phyloP scores from a whole-genome alignment of 352 stramenopile species.

The Phytophthora cactorum region DNA sequence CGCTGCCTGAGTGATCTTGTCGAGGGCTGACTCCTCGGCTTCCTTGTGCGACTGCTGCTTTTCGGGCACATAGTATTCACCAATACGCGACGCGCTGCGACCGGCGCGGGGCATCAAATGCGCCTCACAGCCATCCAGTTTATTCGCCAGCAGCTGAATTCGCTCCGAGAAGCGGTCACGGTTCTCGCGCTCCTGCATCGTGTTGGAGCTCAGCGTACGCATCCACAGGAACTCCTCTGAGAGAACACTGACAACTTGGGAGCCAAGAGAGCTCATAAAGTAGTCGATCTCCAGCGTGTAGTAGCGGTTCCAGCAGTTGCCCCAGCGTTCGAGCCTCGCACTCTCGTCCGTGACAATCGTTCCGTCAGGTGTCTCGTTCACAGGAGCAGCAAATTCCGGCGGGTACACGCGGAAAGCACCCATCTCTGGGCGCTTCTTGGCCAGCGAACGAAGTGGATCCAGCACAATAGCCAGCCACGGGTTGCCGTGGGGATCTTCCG shows the following conservation, averaged over 20 bases:
- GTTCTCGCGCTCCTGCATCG: conserved; percentile 91
- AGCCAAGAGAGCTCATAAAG: conserved; percentile 95
- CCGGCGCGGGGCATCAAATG: conserved; percentile 59
- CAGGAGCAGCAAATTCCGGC: conserved; percentile 93
- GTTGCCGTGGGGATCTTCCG: conserved; percentile 95
- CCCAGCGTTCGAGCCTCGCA: conserved; percentile 95
- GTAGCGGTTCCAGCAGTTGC: conserved; percentile 94
- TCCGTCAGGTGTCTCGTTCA: conserved; percentile 96
- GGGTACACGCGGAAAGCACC: conserved; percentile 98
- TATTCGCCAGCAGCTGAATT: conserved; percentile 87
- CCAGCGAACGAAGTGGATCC: conserved; percentile 95
- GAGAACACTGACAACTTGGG: conserved; percentile 93
- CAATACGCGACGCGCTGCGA: conserved; percentile 69
- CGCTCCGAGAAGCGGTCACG: conserved; percentile 91
- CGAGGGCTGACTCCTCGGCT: conserved; percentile 77
- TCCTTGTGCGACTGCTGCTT: conserved; percentile 74
- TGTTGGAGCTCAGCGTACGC: conserved; percentile 90
- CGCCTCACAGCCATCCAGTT: conserved; percentile 80
- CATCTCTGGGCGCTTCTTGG: conserved; percentile 94
- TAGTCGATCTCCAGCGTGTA: conserved; percentile 92
- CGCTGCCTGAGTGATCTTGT: conserved; percentile 87
- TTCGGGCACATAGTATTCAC: conserved; percentile 88
- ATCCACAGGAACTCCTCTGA: conserved; percentile 95
- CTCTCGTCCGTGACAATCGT: conserved; percentile 94
- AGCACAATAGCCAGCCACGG: conserved; percentile 99